These are phyloP conservation scores for Pseudozyma flocculosa DNA, from an alignment of 1,284 basidiomycete species.

Conservation along the genomic window DNA sequence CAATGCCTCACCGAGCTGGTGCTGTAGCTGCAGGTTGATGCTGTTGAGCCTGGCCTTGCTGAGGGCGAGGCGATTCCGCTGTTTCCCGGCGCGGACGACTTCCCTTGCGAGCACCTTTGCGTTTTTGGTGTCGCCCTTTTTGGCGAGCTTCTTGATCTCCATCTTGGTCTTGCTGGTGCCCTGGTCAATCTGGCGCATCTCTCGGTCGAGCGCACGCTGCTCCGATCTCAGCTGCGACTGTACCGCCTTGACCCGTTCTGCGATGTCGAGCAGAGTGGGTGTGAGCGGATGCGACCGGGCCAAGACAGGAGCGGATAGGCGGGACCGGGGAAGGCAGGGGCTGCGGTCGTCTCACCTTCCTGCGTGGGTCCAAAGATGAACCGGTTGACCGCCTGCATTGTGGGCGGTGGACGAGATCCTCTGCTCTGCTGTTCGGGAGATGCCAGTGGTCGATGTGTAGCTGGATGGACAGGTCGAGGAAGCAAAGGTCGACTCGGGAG, in stretches of 20 bases:
- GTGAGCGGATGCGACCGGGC: background rate
- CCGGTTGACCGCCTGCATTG: conserved; percentile 82
- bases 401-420: no score
- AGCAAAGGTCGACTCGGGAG: no score
- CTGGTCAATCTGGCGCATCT: conserved; percentile 70
- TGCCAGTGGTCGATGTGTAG: no score
- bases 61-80: conserved; percentile 86
- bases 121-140: conserved; percentile 87
- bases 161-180: conserved; percentile 78
- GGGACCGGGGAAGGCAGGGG: no score
- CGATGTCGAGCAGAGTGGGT: background rate
- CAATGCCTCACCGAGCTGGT: conserved; percentile 78
- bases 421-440: no score
- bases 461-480: no score
- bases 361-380: conserved; percentile 92
- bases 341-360: conserved; percentile 65
- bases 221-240: conserved; percentile 51
- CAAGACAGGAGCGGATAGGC: no score
- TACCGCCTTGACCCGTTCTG: conserved; percentile 47
- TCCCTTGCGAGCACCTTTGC: conserved; percentile 88
- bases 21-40: conserved; percentile 83
- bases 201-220: conserved; percentile 49
- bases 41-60: conserved; percentile 91
- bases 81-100: conserved; percentile 90
- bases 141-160: conserved; percentile 84